Evolutionary conservation across 305 asterid genomes (phyloP).

Genomic region (Solanum hybrid): DNA sequence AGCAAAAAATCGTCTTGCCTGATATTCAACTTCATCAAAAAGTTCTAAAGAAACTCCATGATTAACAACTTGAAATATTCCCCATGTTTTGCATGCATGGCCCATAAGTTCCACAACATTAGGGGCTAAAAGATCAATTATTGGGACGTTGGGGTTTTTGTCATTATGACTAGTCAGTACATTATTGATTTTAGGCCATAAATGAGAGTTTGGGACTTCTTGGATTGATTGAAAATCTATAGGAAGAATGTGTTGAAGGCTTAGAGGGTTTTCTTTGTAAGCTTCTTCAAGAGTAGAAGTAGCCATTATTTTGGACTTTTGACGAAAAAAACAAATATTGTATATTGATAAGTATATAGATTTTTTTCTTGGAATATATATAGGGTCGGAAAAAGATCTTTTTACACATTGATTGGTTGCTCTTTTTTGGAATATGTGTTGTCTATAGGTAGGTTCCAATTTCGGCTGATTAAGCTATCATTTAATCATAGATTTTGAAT

Average conservation of each 20-base stretch:
- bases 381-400: neutral
- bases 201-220: neutral
- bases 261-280: conserved; percentile 30
- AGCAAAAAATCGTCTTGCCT: conserved; percentile 31
- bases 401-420: conserved; percentile 26
- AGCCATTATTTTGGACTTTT: conserved; percentile 7
- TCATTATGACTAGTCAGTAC: neutral
- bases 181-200: neutral
- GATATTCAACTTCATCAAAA: conserved; percentile 41
- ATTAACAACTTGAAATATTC: conserved; percentile 51
- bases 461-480: no score
- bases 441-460: neutral
- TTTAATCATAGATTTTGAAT: no score
- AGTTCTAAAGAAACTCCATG: conserved; percentile 37
- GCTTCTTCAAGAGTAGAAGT: conserved; percentile 60
- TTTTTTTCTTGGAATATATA: neutral
- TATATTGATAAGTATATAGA: neutral
- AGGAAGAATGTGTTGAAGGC: conserved; percentile 16
- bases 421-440: neutral
- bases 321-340: neutral
- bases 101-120: conserved; percentile 36
- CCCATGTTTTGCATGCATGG: conserved; percentile 52
- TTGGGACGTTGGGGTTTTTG: conserved; percentile 12
- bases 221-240: neutral
- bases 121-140: conserved; percentile 38